A percentile compares a stretch with the other conserved stretches of the same genome.
These are phyloP conservation scores for Cladosporium colombiae DNA, from an alignment of 2,329 filamentous ascomycete species.

Conservation along the genomic window DNA sequence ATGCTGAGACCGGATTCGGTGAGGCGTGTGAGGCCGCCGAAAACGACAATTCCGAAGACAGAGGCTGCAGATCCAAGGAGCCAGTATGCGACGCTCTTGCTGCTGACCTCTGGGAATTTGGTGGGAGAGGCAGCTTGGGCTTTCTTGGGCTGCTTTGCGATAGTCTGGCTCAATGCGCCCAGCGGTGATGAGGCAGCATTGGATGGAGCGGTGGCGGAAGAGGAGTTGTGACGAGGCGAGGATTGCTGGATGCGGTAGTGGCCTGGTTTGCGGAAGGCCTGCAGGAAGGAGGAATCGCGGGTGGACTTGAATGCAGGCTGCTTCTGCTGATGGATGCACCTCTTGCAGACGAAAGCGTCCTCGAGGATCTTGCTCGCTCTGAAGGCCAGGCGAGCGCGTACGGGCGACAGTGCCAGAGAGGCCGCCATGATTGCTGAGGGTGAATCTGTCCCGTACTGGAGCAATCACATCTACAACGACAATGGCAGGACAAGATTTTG, in stretches of 20 bases:
- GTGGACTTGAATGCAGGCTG: constrained; percentile 27
- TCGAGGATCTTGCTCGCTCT: constrained; percentile 22
- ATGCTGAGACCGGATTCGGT: constrained; percentile 98
- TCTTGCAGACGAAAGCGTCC: constrained; percentile 34
- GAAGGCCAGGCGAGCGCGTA: constrained; percentile 15
- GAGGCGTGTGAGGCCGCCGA: constrained; percentile 87
- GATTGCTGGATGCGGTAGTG: constrained; percentile 22
- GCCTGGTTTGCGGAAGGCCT: constrained; percentile 35
- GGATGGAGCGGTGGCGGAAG: constrained; percentile 20
- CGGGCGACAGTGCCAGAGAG: constrained; percentile 16
- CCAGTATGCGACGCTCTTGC: constrained; percentile 85
- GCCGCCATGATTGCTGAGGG: constrained; percentile 4
- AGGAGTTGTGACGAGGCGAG: constrained; percentile 26
- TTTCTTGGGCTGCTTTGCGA: constrained; percentile 23
- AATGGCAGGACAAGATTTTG: constrained; percentile 10
- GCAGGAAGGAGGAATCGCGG: constrained; percentile 38
- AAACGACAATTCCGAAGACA: constrained; percentile 96
- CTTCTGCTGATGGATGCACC: constrained; percentile 36
- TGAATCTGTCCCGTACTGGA: not conserved
- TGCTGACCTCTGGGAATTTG: constrained; percentile 48
- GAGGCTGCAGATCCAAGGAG: constrained; percentile 85
- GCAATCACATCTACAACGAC: not conserved
- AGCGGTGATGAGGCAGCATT: constrained; percentile 32
- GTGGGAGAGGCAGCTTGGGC: constrained; percentile 16
- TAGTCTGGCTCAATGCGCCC: constrained; percentile 34